Conservation (phyloP, 1,139 yeast species). For the Zygosaccharomyces sapae region DNA sequence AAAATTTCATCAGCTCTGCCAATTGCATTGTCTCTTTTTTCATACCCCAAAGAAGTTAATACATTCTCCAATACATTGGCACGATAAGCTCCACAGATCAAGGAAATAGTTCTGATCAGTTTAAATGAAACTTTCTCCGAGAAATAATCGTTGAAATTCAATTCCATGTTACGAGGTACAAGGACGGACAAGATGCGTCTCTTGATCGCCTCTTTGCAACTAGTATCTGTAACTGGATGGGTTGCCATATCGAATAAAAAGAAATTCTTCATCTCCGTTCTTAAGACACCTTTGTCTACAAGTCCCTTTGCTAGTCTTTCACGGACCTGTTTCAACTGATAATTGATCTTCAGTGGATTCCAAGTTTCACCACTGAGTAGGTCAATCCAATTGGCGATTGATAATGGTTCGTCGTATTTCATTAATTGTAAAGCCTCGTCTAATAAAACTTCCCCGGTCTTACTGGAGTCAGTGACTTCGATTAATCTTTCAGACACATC, state of each 20-base stretch:
- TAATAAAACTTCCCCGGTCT: conserved; percentile 91
- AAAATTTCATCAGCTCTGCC: conserved; percentile 88
- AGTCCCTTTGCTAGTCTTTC: conserved; percentile 94
- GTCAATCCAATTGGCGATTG: conserved; percentile 92
- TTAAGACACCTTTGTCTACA: conserved; percentile 94
- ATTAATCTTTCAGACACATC: conserved; percentile 82
- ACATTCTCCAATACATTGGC: conserved; percentile 96
- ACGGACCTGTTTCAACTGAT: conserved; percentile 94
- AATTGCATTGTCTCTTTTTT: conserved; percentile 88
- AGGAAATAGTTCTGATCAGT: conserved; percentile 70
- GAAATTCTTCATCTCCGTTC: conserved; percentile 93
- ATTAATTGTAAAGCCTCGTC: conserved; percentile 91
- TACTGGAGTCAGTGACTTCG: conserved; percentile 77
- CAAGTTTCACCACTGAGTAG: conserved; percentile 93
- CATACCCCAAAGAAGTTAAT: conserved; percentile 71
- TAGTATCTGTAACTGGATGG: conserved; percentile 87
- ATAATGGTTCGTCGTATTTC: conserved; percentile 75
- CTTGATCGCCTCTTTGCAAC: conserved; percentile 74
- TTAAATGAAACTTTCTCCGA: conserved; percentile 70
- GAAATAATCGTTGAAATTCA: conserved; percentile 52
- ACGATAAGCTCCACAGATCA: conserved; percentile 88
- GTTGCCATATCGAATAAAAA: conserved; percentile 97
- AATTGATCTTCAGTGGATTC: conserved; percentile 90
- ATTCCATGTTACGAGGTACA: conserved; percentile 59
- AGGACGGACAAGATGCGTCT: conserved; percentile 67